phyloP scores from a whole-genome alignment of 345 rosid genomes.

The Pistacia vera region DNA sequence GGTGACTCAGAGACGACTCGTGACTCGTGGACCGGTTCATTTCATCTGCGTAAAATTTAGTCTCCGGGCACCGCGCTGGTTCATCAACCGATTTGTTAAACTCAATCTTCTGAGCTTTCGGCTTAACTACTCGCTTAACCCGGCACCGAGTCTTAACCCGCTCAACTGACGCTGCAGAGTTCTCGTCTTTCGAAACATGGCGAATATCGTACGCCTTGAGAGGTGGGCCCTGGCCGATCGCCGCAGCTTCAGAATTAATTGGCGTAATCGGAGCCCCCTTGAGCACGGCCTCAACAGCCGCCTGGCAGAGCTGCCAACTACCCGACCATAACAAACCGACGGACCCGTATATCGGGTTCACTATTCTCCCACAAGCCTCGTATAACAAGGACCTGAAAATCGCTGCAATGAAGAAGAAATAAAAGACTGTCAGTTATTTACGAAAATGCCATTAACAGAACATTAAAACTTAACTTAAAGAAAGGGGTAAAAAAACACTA shows the following conservation, averaged over 20 bases:
- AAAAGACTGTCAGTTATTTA: background rate
- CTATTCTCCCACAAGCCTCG: constrained; percentile 97
- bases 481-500: background rate
- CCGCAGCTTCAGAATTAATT: constrained; percentile 70
- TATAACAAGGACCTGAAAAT: constrained; percentile 92
- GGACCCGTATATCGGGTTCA: constrained; percentile 96
- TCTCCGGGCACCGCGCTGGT: background rate
- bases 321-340: constrained; percentile 94
- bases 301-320: constrained; percentile 93
- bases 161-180: constrained; percentile 38
- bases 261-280: constrained; percentile 83
- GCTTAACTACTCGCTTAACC: constrained; percentile 45
- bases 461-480: background rate
- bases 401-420: constrained; percentile 39
- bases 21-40: constrained; percentile 70
- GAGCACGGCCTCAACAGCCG: constrained; percentile 92
- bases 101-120: constrained; percentile 21
- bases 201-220: constrained; percentile 78
- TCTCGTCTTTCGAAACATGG: constrained; percentile 83
- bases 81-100: background rate
- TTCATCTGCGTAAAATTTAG: constrained; percentile 24
- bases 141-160: constrained; percentile 54
- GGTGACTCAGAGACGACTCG: constrained; percentile 89
- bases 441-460: background rate
- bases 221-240: constrained; percentile 72